phyloP scores from a whole-genome alignment of 768 basidiomycete genomes.

The Chalciporus pseudorubinellus region DNA sequence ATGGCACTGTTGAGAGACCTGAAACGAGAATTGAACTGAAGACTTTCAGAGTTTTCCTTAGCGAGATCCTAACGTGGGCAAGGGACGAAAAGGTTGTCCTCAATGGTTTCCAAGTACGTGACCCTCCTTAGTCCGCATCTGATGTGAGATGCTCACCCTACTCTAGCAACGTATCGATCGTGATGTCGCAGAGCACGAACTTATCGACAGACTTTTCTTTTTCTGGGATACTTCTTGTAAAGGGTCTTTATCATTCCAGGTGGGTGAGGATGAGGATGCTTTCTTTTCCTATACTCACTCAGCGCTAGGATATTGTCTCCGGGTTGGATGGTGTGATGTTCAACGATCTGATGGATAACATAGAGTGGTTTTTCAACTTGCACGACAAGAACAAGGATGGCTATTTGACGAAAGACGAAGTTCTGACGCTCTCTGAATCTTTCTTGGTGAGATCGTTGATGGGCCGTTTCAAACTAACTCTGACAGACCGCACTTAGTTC shows the following conservation, averaged over 20 bases:
- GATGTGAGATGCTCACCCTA: conserved; percentile 2
- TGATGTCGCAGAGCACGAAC: conserved; percentile 91
- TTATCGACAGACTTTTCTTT: conserved; percentile 90
- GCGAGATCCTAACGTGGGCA: conserved; percentile 94
- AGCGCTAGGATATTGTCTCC: conserved; percentile 73
- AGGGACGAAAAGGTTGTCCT: conserved; percentile 87
- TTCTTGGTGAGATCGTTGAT: conserved; percentile 57
- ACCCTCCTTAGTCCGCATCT: not conserved
- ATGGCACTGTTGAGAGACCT: conserved; percentile 66
- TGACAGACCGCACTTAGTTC: conserved; percentile 55
- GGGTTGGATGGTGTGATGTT: conserved; percentile 92
- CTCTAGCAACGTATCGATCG: conserved; percentile 81
- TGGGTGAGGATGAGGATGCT: conserved; percentile 26
- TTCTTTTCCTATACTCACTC: conserved; percentile 5
- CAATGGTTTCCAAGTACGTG: conserved; percentile 82
- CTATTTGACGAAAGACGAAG: conserved; percentile 92
- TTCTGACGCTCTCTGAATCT: conserved; percentile 91
- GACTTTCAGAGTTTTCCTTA: conserved; percentile 88
- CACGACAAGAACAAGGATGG: conserved; percentile 98
- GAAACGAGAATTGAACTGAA: conserved; percentile 85
- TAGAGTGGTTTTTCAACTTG: conserved; percentile 97
- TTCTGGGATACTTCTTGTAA: conserved; percentile 86
- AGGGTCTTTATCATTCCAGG: conserved; percentile 90
- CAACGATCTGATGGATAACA: conserved; percentile 97
- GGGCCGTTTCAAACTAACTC: not conserved